Percentiles rank a stretch among this genome's conserved stretches.
phyloP scores from a whole-genome alignment of 75 land plant species.

The Selaginella tamariscina region DNA sequence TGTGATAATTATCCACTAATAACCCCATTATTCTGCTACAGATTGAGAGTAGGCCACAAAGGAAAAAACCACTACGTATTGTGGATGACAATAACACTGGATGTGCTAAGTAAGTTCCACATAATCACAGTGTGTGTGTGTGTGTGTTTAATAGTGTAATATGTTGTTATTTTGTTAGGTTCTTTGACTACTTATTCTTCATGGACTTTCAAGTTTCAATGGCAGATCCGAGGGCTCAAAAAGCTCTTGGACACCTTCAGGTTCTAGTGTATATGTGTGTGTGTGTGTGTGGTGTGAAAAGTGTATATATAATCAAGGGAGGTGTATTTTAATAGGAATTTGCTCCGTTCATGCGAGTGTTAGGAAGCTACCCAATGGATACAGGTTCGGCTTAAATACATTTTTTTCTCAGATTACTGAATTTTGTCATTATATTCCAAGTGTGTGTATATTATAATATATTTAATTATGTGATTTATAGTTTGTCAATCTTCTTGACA shows the following conservation, averaged over 20 bases:
- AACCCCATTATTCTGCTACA: background rate
- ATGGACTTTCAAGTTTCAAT: slow-evolving; percentile 97
- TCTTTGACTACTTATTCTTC: slow-evolving; percentile 82
- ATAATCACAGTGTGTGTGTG: no score
- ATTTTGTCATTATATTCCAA: no score
- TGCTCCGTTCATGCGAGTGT: slow-evolving; percentile 72
- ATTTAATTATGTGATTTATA: no score
- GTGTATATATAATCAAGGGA: no score
- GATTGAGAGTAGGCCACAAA: background rate
- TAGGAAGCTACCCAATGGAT: slow-evolving; percentile 86
- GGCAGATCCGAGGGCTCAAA: slow-evolving; percentile 73
- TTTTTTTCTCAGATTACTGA: no score
- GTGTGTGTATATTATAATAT: no score
- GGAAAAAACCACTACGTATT: background rate
- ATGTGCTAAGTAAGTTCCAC: background rate
- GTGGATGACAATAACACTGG: background rate
- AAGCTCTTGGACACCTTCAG: slow-evolving; percentile 79
- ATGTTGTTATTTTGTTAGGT: slow-evolving; percentile 35
- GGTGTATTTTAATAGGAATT: slow-evolving; percentile 44
- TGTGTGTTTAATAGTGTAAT: no score
- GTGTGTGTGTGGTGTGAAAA: no score
- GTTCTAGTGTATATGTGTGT: slow-evolving; percentile 18
- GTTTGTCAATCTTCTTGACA: no score
- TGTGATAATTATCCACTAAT: no score
- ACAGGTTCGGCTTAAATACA: no score